Conservation (phyloP, 2,329 filamentous ascomycete species). For the Colletotrichum gigasporum region DNA sequence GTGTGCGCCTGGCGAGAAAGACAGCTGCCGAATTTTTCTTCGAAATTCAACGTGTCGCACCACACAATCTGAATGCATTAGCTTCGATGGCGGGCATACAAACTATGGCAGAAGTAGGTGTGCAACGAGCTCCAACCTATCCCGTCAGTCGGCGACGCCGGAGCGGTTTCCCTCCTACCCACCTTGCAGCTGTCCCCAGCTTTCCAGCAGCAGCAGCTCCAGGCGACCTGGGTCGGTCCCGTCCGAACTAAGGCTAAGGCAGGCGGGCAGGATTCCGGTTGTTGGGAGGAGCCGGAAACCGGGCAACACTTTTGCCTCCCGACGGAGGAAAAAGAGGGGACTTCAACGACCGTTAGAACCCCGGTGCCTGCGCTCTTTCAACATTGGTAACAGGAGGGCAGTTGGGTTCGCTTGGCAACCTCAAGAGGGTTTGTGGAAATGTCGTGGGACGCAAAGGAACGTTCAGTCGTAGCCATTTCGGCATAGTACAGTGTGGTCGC, state of each 20-base stretch:
- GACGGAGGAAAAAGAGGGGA: neutral
- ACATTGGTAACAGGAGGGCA: neutral
- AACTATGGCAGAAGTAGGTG: no score
- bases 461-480: constrained; percentile 7
- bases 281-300: neutral
- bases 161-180: constrained; percentile 9
- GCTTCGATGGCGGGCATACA: constrained; percentile 2
- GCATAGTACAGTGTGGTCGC: constrained; percentile 15
- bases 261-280: neutral
- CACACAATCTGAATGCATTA: neutral
- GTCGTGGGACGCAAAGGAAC: neutral
- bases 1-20: neutral
- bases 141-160: constrained; percentile 23
- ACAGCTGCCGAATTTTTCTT: neutral
- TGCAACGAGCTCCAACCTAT: neutral
- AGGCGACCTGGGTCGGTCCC: neutral
- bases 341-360: no score
- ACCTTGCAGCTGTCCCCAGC: no score
- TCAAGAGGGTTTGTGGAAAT: neutral
- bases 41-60: neutral
- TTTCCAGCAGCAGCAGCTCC: neutral
- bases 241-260: constrained; percentile 15
- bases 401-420: neutral
- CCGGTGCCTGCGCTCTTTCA: neutral
- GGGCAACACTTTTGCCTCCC: constrained; percentile 2